Base-by-base conservation (phyloP, 805 yeast genomes). In the Kurtzmaniella fragi region DNA sequence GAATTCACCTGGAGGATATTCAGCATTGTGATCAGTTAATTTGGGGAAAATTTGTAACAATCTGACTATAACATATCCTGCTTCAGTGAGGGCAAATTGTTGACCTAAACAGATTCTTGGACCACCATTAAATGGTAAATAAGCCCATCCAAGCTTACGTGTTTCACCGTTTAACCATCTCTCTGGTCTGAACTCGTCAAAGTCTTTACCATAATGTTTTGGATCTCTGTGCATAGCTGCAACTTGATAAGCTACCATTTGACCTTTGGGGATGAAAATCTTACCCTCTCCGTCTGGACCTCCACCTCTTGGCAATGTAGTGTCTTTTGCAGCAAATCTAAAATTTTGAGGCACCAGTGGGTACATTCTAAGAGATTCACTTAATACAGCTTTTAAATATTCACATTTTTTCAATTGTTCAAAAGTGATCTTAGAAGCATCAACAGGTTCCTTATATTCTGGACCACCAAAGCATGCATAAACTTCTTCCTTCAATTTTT, bases 271-370 rank as follows among this genome's bases (percentile, higher is more conserved):
- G n/a, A 57, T 45, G 35, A 54, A 46, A 7, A 57, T 34, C 11
- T 60, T 60, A 9, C 43, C 37, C n/a, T 12, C 27, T 20, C 48
- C 50, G 28, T 54, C 53, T 1, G 41, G 34, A 9, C 76, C 78
- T 16, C 79, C 80, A 16, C 80, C 80, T 34, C 59, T 54, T 13
- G 80, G 80, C 39, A 75, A 58, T 7, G 67, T 61, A 7, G 79
- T 74, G 46, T 71, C 67, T 41, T 58, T 65, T 20, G 59, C 59
- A 9, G 79, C 70, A 29, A 60, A 54, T 44, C 80, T 61, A 55
- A 65, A 64, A 50, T 75, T 75, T 39, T 57, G 48, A 12, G 80
- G 79, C 26, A 75, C 79, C 26, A 73, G 61, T 5, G 80, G 78
- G 48, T 72, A 73, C 45, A 75, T 49, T 39, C 80, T 67, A 45